Evolutionary conservation across 306 rosid species (phyloP), one percentile per base, ranked within the genome.

Genomic region (Vachellia collinsii): DNA sequence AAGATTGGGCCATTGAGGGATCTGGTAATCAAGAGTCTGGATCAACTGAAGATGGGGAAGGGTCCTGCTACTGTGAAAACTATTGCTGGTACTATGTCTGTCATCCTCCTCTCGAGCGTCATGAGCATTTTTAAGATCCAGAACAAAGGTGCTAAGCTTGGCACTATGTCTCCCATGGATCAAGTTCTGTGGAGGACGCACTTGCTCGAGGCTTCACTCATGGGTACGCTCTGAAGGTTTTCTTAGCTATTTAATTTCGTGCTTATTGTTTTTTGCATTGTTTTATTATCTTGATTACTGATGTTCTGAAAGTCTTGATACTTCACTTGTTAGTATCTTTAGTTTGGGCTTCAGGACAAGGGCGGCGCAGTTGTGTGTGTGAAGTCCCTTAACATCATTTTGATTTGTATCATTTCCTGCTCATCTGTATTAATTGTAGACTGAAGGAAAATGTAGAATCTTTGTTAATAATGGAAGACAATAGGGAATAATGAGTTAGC

Each of bases 161-260:
- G 99, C 5, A 89, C 97, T 20, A 93, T 95, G 98, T 95, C 99
- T 11, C 98, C 99, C 36, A 95, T 95, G 99, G 99, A 95, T 90
- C 97, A 94, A 81, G 99, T 93, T 88, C 88, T 95, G 6, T 95
- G 97, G 96, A 95, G 98, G 84, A 91, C 99, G 72, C 99, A 95
- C 82, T 82, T 95, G 92, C 96, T 95, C 11, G 97, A 95, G 86
- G 97, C 98, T 84, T 93, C 98, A 13, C 91, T 95, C 3, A 88
- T 93, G 85, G 94, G 99, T 95, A 76, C 34, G 88, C 71, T 88
- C 48, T 20, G 81, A 8, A 16, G 58, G 39, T 25, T 68, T 56
- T 78, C 78, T 51, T 38, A 11, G 22, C 81, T 56, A 63, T 73
- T 77, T 77, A 25, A 4, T 62, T 72, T 37, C 11, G 47, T 75